Evolutionary conservation across 768 basidiomycete species (phyloP).

Genomic region (Pulveroboletus sp.): DNA sequence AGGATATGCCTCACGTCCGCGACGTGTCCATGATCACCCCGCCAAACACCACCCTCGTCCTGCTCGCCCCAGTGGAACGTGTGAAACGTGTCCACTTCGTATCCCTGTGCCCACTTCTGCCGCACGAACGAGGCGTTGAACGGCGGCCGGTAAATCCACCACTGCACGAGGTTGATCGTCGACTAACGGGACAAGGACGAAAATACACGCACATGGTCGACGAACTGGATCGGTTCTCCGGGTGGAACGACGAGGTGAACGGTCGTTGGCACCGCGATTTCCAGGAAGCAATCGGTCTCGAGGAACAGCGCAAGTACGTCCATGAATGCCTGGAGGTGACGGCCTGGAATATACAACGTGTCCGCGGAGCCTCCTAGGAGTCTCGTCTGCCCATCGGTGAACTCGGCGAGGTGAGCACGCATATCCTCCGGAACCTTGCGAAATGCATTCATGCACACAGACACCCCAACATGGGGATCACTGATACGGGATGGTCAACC

Average conservation of each 20-base stretch:
- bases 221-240: constrained; percentile 40
- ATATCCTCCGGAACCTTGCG: constrained; percentile 31
- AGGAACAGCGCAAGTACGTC: constrained; percentile 42
- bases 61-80: constrained; percentile 48
- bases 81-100: constrained; percentile 50
- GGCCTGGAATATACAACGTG: constrained; percentile 46
- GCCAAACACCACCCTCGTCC: constrained; percentile 34
- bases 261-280: constrained; percentile 45
- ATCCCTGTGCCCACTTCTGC: constrained; percentile 42
- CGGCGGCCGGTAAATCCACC: constrained; percentile 48
- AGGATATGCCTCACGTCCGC: constrained; percentile 35
- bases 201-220: constrained; percentile 41
- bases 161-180: constrained; percentile 20
- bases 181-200: neutral
- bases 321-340: constrained; percentile 38
- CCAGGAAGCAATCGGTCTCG: constrained; percentile 46
- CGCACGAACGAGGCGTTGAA: constrained; percentile 45
- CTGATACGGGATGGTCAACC: constrained; percentile 13
- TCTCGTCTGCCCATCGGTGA: constrained; percentile 33
- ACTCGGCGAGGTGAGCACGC: constrained; percentile 37
- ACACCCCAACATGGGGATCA: constrained; percentile 43
- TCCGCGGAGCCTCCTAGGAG: constrained; percentile 48
- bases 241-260: constrained; percentile 41
- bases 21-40: constrained; percentile 32
- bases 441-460: constrained; percentile 43